Conservation (phyloP, 140 eudicot species). For the Flaveria floridana region DNA sequence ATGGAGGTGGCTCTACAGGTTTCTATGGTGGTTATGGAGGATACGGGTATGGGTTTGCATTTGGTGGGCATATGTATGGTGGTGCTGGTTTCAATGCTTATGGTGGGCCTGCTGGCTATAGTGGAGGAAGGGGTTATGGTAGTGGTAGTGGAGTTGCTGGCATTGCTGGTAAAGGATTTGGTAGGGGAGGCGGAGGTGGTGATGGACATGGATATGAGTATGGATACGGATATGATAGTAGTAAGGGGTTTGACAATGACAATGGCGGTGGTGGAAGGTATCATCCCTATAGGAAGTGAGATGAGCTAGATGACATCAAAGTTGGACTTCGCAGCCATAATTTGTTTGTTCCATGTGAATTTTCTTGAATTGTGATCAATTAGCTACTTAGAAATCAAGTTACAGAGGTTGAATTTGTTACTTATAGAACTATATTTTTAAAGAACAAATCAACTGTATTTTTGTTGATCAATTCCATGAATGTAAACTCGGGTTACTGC, state of each 20-base stretch:
- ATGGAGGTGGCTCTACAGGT: conserved; percentile 62
- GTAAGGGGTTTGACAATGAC: conserved; percentile 55
- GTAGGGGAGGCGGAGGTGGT: conserved; percentile 34
- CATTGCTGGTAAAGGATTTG: conserved; percentile 43
- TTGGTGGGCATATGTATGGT: conserved; percentile 73
- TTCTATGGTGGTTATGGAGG: conserved; percentile 68
- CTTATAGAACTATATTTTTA: conserved; percentile 21
- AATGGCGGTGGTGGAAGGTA: conserved; percentile 52
- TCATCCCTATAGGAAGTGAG: conserved; percentile 71
- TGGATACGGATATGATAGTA: conserved; percentile 39
- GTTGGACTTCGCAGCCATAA: conserved; percentile 15
- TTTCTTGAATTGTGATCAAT: conserved; percentile 27
- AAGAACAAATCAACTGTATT: conserved; percentile 11
- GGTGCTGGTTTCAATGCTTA: conserved; percentile 55
- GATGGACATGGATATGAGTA: conserved; percentile 28
- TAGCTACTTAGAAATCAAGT: conserved; percentile 30
- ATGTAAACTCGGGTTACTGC: neutral
- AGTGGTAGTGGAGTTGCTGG: conserved; percentile 37
- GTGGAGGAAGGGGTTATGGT: conserved; percentile 55
- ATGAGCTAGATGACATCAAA: conserved; percentile 24
- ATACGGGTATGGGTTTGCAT: conserved; percentile 76
- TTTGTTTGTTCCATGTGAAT: conserved; percentile 23
- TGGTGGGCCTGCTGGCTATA: conserved; percentile 53
- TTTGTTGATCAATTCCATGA: conserved; percentile 16
- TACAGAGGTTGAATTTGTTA: conserved; percentile 26